Percentiles rank a stretch among this genome's conserved stretches.
These are phyloP conservation scores for Penicillium verrucosum DNA, from an alignment of 2,329 filamentous ascomycete species.

Conservation along the genomic window DNA sequence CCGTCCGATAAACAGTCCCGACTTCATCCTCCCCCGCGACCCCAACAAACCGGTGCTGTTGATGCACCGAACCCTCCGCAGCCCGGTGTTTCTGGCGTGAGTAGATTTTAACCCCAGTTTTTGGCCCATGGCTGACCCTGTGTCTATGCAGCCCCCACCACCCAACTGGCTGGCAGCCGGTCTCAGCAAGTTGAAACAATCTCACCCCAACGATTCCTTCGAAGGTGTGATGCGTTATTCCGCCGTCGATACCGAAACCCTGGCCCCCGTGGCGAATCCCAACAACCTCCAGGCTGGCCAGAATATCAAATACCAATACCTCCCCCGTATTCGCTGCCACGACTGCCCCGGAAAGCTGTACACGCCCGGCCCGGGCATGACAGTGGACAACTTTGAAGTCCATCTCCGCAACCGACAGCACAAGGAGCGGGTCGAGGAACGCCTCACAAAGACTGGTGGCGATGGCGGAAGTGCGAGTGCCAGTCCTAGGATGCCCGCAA, in stretches of 20 bases:
- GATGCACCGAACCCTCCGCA: conserved; percentile 45
- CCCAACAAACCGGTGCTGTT: conserved; percentile 44
- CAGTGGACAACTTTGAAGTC: conserved; percentile 86
- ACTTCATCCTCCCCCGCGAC: conserved; percentile 26
- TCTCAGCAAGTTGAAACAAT: conserved; percentile 65
- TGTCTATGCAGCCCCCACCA: conserved; percentile 64
- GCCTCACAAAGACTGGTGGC: conserved; percentile 35
- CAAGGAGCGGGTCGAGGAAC: conserved; percentile 64
- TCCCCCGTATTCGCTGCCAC: conserved; percentile 84
- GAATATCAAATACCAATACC: conserved; percentile 72
- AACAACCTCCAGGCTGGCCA: conserved; percentile 53
- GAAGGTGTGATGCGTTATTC: conserved; percentile 90
- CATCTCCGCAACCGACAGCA: conserved; percentile 85
- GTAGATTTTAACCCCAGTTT: conserved; percentile 30
- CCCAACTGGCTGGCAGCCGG: conserved; percentile 80
- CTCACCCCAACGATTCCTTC: conserved; percentile 77
- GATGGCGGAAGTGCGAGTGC: conserved; percentile 13
- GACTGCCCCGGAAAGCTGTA: conserved; percentile 95
- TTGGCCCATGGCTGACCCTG: conserved; percentile 17
- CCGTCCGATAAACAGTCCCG: conserved; percentile 34
- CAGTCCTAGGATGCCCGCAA: conserved; percentile 12
- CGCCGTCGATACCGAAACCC: conserved; percentile 70
- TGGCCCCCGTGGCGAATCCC: conserved; percentile 58
- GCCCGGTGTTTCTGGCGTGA: conserved; percentile 44
- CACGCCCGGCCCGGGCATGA: conserved; percentile 79